Base-by-base conservation (phyloP, 257 asterid species). In the Echites panduratus region DNA sequence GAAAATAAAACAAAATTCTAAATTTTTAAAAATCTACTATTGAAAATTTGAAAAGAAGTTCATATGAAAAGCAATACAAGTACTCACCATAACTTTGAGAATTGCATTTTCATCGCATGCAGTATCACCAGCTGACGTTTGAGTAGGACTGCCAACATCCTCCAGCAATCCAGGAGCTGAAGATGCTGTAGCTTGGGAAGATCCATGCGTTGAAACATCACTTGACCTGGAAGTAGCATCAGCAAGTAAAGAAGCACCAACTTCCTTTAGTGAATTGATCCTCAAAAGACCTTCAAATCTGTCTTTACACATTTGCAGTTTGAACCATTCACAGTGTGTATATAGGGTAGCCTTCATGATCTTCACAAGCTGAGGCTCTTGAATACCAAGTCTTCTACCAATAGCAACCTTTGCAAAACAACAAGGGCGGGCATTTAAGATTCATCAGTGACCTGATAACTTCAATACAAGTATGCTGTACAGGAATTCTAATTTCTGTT, bases 291-390 rank as follows among this genome's bases (percentile, higher is more conserved):
- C 91, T 81, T 92, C 96, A 81, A 95, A 95, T 72, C 85, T 94
- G 83, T 95, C 98, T 83, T 89, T 92, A 76, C 97, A 90, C 99
- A 90, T 92, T 78, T 95, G 99, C 73, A 92, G 91, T 83, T 92
- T 90, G 90, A 89, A 92, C 99, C 98, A 95, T 80, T 95, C 99
- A 43, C 40, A 78, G 70, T 95, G 99, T 12, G 98, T 74, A 80
- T 87, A 74, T 72, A 92, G 87, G 19, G 95, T 82, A 61, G 92
- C 88, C 85, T 89, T 90, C 62, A 92, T 75, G 75, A 95, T 90
- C 87, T 88, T 95, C 96, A 95, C 92, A 54, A 95, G 97, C 81
- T 88, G 89, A 76, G 99, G 99, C 82, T 95, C 98, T 77, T 92
- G 96, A 20, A 92, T 89, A 40, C 96, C 96, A 49, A 95, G 81